These are phyloP conservation scores for Proliferodiscus dingleyae DNA, from an alignment of 2,329 filamentous ascomycete genomes.

Conservation along the genomic window DNA sequence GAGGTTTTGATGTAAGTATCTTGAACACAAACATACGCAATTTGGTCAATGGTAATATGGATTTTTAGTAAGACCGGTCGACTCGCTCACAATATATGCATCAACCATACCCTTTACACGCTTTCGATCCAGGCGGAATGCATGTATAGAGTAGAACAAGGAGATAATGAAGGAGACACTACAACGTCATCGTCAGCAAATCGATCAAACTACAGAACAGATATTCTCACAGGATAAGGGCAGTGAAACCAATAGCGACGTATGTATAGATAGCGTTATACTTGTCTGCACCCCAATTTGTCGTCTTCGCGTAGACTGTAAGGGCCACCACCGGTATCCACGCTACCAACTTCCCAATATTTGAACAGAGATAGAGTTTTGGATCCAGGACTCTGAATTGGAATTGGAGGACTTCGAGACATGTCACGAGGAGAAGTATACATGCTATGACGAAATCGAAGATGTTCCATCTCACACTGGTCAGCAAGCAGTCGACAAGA, in stretches of 20 bases:
- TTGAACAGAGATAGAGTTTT: background rate
- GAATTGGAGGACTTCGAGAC: background rate
- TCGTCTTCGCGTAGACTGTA: background rate
- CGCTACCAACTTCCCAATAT: background rate
- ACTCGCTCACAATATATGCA: background rate
- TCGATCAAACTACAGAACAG: background rate
- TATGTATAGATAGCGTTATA: background rate
- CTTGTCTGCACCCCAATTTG: background rate
- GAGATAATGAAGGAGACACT: background rate
- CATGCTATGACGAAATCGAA: background rate
- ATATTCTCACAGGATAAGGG: background rate
- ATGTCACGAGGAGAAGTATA: background rate
- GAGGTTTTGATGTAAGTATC: background rate
- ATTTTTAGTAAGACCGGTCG: background rate
- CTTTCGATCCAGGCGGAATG: background rate
- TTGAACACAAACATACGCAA: background rate
- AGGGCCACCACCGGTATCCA: background rate
- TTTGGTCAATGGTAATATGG: background rate
- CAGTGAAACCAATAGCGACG: background rate
- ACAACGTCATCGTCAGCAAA: background rate
- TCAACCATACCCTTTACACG: background rate
- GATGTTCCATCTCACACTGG: background rate
- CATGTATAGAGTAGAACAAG: background rate
- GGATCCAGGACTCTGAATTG: background rate
- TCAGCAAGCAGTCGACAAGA: background rate